phyloP scores from a whole-genome alignment of 2,329 filamentous ascomycete genomes.

The Cytospora leucostoma region DNA sequence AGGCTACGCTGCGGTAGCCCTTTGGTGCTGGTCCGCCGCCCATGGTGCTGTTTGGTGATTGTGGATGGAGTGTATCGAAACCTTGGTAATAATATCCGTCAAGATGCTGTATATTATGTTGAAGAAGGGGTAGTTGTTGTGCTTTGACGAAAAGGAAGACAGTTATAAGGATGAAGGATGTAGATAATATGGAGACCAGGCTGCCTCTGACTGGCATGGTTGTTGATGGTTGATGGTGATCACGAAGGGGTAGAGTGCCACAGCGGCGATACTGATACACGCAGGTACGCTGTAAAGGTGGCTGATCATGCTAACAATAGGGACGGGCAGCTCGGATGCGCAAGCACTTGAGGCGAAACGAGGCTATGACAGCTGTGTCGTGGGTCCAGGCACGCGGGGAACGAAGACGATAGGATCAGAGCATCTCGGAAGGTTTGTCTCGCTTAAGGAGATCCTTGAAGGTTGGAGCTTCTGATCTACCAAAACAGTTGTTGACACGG shows the following conservation, averaged over 20 bases:
- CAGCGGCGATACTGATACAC: slow-evolving; percentile 5
- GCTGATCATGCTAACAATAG: slow-evolving; percentile 2
- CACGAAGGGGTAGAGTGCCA: neutral
- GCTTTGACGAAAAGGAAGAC: slow-evolving; percentile 14
- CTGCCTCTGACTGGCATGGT: slow-evolving; percentile 25
- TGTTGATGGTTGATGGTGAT: neutral
- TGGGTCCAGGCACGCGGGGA: slow-evolving; percentile 5
- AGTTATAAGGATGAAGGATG: slow-evolving; percentile 22
- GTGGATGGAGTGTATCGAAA: slow-evolving; percentile 11
- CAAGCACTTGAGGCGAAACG: neutral
- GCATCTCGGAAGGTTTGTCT: neutral
- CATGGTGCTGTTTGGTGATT: slow-evolving; percentile 38
- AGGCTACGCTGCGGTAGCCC: slow-evolving; percentile 68
- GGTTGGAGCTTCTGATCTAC: neutral
- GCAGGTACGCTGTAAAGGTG: slow-evolving; percentile 11
- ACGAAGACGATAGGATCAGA: slow-evolving; percentile 7
- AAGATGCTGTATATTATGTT: slow-evolving; percentile 21
- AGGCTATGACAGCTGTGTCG: slow-evolving; percentile 14
- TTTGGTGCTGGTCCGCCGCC: slow-evolving; percentile 44
- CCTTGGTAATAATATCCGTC: slow-evolving; percentile 18
- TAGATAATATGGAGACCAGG: slow-evolving; percentile 13
- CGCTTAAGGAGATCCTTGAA: neutral
- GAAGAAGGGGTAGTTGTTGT: slow-evolving; percentile 14
- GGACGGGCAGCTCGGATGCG: slow-evolving; percentile 14
- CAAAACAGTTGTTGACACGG: neutral